Percentiles rank a stretch among this genome's conserved stretches.
Conservation (phyloP, 352 stramenopile species). For the Pythium periplocum region DNA sequence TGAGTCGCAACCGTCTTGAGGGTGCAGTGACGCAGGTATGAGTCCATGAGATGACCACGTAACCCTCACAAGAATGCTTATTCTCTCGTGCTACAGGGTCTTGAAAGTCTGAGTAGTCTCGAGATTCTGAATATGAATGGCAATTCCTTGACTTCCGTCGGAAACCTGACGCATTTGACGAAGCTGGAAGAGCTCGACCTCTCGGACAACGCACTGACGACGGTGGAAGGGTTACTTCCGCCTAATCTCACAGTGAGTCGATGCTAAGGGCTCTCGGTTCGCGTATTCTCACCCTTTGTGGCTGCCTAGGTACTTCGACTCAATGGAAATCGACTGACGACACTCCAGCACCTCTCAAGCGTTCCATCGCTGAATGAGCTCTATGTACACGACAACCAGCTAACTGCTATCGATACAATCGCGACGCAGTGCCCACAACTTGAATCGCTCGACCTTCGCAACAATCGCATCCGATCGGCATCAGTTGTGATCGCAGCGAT, state of each 20-base stretch:
- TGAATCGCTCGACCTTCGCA: conserved; percentile 69
- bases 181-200: conserved; percentile 77
- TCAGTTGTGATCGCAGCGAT: conserved; percentile 22
- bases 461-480: conserved; percentile 36
- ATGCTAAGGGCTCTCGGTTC: too few species aligned
- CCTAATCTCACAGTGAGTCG: conserved; percentile 35
- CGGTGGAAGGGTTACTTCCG: conserved; percentile 40
- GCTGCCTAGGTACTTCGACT: conserved; percentile 31
- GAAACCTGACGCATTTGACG: conserved; percentile 50
- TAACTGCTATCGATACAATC: conserved; percentile 33
- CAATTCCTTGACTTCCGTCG: conserved; percentile 50
- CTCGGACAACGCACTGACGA: conserved; percentile 45
- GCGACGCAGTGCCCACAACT: conserved; percentile 35
- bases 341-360: conserved; percentile 25
- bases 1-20: conserved; percentile 54
- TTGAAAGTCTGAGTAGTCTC: conserved; percentile 47
- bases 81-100: conserved; percentile 20
- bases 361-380: conserved; percentile 42
- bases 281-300: too few species aligned
- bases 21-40: conserved; percentile 37
- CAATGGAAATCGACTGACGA: conserved; percentile 34
- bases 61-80: background rate
- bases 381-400: conserved; percentile 35
- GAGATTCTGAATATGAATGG: conserved; percentile 61
- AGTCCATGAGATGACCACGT: background rate